A percentile compares a stretch with the other conserved stretches of the same genome.
phyloP scores from a whole-genome alignment of 805 yeast species.

The Ascoidea tarda region DNA sequence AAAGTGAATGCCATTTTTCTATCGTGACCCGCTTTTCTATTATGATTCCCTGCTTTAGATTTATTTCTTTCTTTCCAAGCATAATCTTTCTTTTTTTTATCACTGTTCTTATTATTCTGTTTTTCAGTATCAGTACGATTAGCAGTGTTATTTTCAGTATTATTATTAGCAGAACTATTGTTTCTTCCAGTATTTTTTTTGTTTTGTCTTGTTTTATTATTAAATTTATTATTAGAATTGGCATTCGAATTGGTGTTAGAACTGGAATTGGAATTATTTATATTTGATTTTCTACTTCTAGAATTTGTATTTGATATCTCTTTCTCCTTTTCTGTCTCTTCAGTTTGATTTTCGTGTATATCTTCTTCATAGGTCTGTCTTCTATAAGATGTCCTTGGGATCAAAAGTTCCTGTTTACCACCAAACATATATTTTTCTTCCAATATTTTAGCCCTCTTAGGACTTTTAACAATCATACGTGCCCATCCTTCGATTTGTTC shows the following conservation, averaged over 20 bases:
- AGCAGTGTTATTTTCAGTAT: background rate
- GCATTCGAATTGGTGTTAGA: background rate
- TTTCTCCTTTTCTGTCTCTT: conserved; percentile 5
- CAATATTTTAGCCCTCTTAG: conserved; percentile 42
- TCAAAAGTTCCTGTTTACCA: conserved; percentile 23
- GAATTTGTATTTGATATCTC: background rate
- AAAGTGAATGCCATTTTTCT: conserved; percentile 25
- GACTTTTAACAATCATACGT: conserved; percentile 52
- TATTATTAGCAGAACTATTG: background rate
- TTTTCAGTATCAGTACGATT: background rate
- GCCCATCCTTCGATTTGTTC: conserved; percentile 95
- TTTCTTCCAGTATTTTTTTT: background rate
- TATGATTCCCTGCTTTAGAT: conserved; percentile 46
- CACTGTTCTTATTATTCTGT: background rate
- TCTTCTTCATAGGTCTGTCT: conserved; percentile 2
- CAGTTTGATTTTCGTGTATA: conserved; percentile 1
- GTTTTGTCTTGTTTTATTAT: conserved; percentile 1
- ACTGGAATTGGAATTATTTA: background rate
- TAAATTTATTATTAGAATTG: conserved; percentile 7
- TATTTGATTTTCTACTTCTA: background rate
- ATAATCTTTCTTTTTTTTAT: conserved; percentile 18
- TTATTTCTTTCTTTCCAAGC: conserved; percentile 41
- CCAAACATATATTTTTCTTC: conserved; percentile 47
- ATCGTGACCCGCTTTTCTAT: conserved; percentile 47
- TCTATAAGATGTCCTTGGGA: conserved; percentile 12